A percentile compares a stretch with the other conserved stretches of the same genome.
Conservation (phyloP, 2,329 filamentous ascomycete genomes). For the Podosphaera aphanis region DNA sequence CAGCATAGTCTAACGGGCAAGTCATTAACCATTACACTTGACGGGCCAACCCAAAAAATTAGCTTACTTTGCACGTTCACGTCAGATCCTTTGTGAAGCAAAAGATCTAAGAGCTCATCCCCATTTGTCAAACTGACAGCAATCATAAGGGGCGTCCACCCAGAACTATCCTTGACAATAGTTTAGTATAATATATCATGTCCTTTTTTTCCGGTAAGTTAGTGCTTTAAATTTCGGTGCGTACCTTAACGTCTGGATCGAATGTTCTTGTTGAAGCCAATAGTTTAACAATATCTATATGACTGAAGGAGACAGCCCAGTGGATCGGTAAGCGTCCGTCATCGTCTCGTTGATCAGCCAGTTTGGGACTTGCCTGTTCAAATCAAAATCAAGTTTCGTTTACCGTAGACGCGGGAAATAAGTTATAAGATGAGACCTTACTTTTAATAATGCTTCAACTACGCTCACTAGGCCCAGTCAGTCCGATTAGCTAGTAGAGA, state of each 20-base stretch:
- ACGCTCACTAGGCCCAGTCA: constrained; percentile 29
- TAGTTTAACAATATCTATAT: constrained; percentile 47
- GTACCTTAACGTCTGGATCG: constrained; percentile 59
- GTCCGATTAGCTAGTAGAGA: constrained; percentile 8
- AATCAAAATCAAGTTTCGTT: constrained; percentile 2
- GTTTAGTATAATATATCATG: not conserved
- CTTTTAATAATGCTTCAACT: constrained; percentile 53
- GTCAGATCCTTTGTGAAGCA: constrained; percentile 47
- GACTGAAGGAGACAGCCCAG: constrained; percentile 79
- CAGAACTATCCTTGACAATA: constrained; percentile 37
- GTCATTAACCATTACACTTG: not conserved
- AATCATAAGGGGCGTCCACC: constrained; percentile 74
- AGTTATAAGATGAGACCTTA: constrained; percentile 17
- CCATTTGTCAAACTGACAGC: constrained; percentile 50
- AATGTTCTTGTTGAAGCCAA: constrained; percentile 50
- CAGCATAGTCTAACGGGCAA: constrained; percentile 30
- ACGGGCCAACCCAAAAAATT: not conserved
- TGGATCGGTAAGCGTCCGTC: constrained; percentile 81
- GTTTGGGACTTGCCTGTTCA: constrained; percentile 50
- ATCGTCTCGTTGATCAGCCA: constrained; percentile 49
- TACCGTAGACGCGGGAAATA: not conserved
- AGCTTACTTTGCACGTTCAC: constrained; percentile 45
- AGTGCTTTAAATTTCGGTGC: constrained; percentile 1
- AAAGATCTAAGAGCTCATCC: constrained; percentile 41
- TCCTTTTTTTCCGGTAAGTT: no score